These are phyloP conservation scores for Cicer cuneatum DNA, from an alignment of 306 rosid species.

Conservation along the genomic window DNA sequence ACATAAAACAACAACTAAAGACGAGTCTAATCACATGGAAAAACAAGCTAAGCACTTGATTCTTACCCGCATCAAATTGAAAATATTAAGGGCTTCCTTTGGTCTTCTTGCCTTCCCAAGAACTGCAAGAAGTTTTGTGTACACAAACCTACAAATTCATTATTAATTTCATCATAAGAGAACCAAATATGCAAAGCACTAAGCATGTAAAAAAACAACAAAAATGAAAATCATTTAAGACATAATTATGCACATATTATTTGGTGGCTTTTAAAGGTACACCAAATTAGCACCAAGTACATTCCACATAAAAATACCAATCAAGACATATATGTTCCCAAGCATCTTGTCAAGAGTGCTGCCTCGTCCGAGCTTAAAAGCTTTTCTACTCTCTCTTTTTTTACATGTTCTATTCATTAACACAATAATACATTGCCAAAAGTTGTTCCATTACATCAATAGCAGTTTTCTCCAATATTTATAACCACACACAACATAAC, in stretches of 20 bases:
- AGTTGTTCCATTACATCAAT: slow-evolving; percentile 12
- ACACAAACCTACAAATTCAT: slow-evolving; percentile 76
- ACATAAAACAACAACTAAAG: slow-evolving; percentile 37
- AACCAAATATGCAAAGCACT: slow-evolving; percentile 25
- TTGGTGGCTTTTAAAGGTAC: slow-evolving; percentile 15
- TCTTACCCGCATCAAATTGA: slow-evolving; percentile 80
- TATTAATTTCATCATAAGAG: slow-evolving; percentile 25
- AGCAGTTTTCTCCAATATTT: slow-evolving; percentile 5
- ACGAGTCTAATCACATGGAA: slow-evolving; percentile 9
- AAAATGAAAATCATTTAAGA: not conserved
- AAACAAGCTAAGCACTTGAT: slow-evolving; percentile 48
- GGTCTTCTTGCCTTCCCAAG: slow-evolving; percentile 90
- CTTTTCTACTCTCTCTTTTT: not conserved
- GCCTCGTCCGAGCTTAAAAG: not conserved
- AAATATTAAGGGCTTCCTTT: slow-evolving; percentile 78
- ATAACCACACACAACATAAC: slow-evolving; percentile 30
- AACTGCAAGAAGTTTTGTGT: slow-evolving; percentile 85
- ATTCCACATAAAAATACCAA: slow-evolving; percentile 6
- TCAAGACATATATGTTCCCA: not conserved
- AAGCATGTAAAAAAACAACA: slow-evolving; percentile 29
- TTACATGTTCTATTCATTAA: not conserved
- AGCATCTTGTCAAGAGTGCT: slow-evolving; percentile 27
- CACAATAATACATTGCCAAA: slow-evolving; percentile 25
- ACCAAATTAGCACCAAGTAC: slow-evolving; percentile 14
- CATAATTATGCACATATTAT: not conserved